These are phyloP conservation scores for Pseudocercospora fuligena DNA, from an alignment of 2,329 filamentous ascomycete genomes.

Conservation along the genomic window DNA sequence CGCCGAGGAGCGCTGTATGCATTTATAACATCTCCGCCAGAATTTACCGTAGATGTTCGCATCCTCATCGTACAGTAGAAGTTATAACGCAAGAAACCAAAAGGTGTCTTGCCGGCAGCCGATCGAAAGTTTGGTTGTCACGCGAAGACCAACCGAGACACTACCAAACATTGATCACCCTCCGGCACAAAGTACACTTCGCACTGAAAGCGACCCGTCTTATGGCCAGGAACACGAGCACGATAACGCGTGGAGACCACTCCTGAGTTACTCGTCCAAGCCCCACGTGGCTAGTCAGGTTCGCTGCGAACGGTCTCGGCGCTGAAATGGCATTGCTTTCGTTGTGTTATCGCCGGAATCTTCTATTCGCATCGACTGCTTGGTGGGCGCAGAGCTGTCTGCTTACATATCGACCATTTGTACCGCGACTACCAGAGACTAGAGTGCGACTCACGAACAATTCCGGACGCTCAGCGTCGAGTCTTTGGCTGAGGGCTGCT, in stretches of 20 bases:
- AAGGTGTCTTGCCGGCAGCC: neutral
- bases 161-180: conserved; percentile 2
- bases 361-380: too few species aligned
- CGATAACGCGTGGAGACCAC: neutral
- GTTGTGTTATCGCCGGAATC: too few species aligned
- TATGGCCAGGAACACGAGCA: neutral
- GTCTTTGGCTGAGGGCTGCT: too few species aligned
- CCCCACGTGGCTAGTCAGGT: neutral
- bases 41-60: neutral
- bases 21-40: neutral
- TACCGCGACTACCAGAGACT: too few species aligned
- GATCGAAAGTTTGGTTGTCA: neutral
- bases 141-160: conserved; percentile 4
- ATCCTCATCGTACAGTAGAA: too few species aligned
- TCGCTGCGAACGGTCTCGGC: neutral
- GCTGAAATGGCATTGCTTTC: neutral
- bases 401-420: too few species aligned
- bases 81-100: too few species aligned
- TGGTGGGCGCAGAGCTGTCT: too few species aligned
- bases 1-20: neutral
- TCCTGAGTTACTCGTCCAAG: neutral
- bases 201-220: neutral
- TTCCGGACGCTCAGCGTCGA: too few species aligned
- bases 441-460: too few species aligned
- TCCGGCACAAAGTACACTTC: neutral